Base-by-base conservation (phyloP, 306 rosid genomes). In the Canavalia ensiformis region DNA sequence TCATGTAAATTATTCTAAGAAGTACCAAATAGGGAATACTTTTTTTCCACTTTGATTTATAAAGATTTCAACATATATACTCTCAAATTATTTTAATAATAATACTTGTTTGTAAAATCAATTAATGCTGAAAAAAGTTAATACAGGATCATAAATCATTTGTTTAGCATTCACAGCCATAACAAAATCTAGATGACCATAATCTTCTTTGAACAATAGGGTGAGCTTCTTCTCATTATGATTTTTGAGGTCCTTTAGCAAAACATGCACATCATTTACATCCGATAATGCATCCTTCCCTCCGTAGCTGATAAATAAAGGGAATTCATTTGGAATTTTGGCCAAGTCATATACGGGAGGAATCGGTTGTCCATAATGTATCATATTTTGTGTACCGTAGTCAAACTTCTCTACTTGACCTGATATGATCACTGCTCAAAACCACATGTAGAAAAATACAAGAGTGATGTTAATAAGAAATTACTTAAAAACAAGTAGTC, bases 121-220 rank as follows among this genome's bases (percentile, higher is more conserved):
- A 28, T 85, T 72, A 47, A n/a, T 67, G 34, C 28, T 42, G 52
- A 89, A 82, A 83, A 92, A 92, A 72, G 82, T 72, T 13, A 92
- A 57, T n/a, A 89, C 47, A 44, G 94, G 88, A 57, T 89, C 88
- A 81, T 92, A 91, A 56, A 89, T 86, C 51, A 31, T 46, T 82
- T 88, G 74, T 2, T 86, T 85, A 47, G 91, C 97, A 81, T 84
- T 89, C 28, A n/a, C 81, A 5, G 71, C 91, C 81, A 88, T 51
- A 74, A 90, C 72, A 79, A 81, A 92, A 87, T 90, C 97, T 50
- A 68, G 8, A 83, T 92, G 97, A 77, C 90, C 95, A 86, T 92
- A 91, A 7, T 88, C 87, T 73, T 84, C 76, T 7, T 10, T 31
- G 55, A 59, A 88, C 66, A 72, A 79, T 13, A 76, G 82, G 1